phyloP scores from a whole-genome alignment of 306 rosid genomes.

The Cercis canadensis region DNA sequence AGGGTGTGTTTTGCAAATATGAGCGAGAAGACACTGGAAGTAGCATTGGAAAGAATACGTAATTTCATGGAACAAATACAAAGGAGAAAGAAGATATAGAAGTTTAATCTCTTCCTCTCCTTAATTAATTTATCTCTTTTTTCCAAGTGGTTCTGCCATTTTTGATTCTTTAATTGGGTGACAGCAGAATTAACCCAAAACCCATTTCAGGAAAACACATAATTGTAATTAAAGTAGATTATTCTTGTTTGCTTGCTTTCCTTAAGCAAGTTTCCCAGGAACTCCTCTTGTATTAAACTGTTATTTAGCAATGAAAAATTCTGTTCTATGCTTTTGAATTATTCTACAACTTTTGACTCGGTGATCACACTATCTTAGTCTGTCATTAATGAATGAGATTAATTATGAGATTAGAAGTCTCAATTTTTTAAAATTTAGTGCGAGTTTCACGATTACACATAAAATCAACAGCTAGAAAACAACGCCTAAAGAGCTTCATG shows the following conservation, averaged over 20 bases:
- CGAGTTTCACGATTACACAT: background rate
- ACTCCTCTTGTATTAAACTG: conserved; percentile 10
- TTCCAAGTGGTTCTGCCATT: conserved; percentile 65
- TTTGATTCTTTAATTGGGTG: conserved; percentile 44
- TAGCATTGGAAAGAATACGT: conserved; percentile 74
- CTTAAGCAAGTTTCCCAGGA: conserved; percentile 58
- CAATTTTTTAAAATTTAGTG: background rate
- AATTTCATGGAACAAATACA: conserved; percentile 53
- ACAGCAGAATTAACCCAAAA: conserved; percentile 20
- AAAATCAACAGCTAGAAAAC: conserved; percentile 29
- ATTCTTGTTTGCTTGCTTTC: conserved; percentile 73
- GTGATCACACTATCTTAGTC: conserved; percentile 14
- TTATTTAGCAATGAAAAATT: conserved; percentile 23
- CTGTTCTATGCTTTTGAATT: background rate
- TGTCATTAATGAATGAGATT: background rate
- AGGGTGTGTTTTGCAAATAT: conserved; percentile 95
- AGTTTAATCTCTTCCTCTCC: background rate
- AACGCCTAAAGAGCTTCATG: conserved; percentile 33
- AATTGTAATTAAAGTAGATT: conserved; percentile 26
- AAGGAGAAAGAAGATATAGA: conserved; percentile 17
- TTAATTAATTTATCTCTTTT: conserved; percentile 8
- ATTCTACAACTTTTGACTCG: conserved; percentile 30
- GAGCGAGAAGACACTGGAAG: conserved; percentile 69
- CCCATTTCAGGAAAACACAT: conserved; percentile 19
- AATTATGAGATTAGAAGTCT: conserved; percentile 15